Conservation (phyloP, 495 filamentous ascomycete species). For the Talaromyces borbonicus region DNA sequence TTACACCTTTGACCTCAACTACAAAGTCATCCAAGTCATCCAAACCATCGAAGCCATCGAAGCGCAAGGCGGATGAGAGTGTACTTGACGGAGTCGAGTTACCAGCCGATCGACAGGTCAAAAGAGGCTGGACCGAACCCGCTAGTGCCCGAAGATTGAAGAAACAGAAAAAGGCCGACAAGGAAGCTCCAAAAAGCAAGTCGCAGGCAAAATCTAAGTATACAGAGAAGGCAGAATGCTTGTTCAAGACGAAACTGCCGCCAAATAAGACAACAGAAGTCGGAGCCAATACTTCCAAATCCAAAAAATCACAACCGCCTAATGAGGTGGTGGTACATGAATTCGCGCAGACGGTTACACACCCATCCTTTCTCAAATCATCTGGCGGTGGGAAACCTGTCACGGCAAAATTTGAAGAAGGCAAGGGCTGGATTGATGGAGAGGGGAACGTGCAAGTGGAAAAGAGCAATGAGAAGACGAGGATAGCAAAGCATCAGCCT, state of each 20-base stretch:
- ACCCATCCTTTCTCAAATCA: slow-evolving; percentile 63
- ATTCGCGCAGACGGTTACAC: slow-evolving; percentile 67
- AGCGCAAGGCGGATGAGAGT: slow-evolving; percentile 54
- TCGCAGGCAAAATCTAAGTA: slow-evolving; percentile 61
- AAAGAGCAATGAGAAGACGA: slow-evolving; percentile 22
- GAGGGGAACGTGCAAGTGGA: slow-evolving; percentile 65
- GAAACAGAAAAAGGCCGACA: slow-evolving; percentile 35
- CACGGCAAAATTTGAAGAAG: slow-evolving; percentile 43
- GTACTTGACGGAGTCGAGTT: slow-evolving; percentile 63
- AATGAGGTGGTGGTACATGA: slow-evolving; percentile 66
- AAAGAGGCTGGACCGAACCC: slow-evolving; percentile 81
- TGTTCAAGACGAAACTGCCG: slow-evolving; percentile 76
- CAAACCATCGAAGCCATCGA: slow-evolving; percentile 26
- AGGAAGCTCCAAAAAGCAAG: slow-evolving; percentile 46
- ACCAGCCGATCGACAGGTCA: slow-evolving; percentile 63
- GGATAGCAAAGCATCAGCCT: slow-evolving; percentile 24
- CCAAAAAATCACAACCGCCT: slow-evolving; percentile 39
- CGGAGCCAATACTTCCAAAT: slow-evolving; percentile 33
- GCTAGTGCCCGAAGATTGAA: slow-evolving; percentile 40
- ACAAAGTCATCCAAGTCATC: slow-evolving; percentile 2
- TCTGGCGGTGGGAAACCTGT: slow-evolving; percentile 20
- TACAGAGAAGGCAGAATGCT: slow-evolving; percentile 63
- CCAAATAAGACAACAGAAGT: slow-evolving; percentile 35
- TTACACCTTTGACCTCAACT: slow-evolving; percentile 4
- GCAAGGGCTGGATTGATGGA: slow-evolving; percentile 81